Conservation (phyloP, 208 protist species). For the Porcisia deanei region DNA sequence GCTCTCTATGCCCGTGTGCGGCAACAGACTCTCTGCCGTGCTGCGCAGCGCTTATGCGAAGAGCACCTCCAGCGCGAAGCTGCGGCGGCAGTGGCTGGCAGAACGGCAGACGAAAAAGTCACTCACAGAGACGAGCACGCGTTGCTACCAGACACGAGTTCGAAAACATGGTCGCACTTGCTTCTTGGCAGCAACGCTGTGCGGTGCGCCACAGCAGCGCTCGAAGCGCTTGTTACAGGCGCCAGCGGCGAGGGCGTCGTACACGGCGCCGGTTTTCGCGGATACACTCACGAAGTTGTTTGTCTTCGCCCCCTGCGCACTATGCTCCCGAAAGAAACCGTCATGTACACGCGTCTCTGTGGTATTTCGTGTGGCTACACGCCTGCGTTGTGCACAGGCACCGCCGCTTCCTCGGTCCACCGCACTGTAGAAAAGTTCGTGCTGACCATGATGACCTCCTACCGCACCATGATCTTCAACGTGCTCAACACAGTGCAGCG, state of each 20-base stretch:
- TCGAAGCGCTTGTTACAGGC: constrained; percentile 65
- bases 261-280: constrained; percentile 46
- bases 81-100: not conserved
- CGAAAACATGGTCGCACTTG: constrained; percentile 36
- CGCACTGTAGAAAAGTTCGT: constrained; percentile 75
- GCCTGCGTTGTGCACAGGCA: constrained; percentile 53
- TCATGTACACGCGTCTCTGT: constrained; percentile 58
- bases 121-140: not conserved
- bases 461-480: constrained; percentile 83
- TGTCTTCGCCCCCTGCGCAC: constrained; percentile 65
- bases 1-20: constrained; percentile 51
- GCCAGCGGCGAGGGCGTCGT: constrained; percentile 40
- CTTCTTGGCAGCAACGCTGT: constrained; percentile 66
- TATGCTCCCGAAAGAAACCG: constrained; percentile 66
- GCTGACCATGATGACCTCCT: constrained; percentile 39
- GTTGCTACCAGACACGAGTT: not conserved
- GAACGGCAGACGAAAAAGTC: not conserved
- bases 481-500: constrained; percentile 70
- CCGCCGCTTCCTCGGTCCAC: constrained; percentile 47
- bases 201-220: constrained; percentile 39
- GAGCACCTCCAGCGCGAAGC: constrained; percentile 12
- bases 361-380: constrained; percentile 53
- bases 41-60: constrained; percentile 28
- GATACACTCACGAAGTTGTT: constrained; percentile 45
- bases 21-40: constrained; percentile 41